A percentile compares a stretch with the other conserved stretches of the same genome.
phyloP scores from a whole-genome alignment of 176 grass and related monocot genomes.

The Oryza meyeriana region DNA sequence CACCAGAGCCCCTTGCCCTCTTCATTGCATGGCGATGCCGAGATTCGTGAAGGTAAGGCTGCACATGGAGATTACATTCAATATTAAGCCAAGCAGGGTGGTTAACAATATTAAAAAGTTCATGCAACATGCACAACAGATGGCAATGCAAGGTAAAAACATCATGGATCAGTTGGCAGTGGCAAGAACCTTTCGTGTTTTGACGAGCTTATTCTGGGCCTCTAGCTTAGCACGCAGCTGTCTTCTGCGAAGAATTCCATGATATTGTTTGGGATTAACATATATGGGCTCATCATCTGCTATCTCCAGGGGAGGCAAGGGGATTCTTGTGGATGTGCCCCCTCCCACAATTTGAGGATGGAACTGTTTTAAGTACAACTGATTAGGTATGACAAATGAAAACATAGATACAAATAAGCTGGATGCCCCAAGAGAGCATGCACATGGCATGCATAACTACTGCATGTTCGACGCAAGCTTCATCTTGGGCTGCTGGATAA shows the following conservation, averaged over 20 bases:
- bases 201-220: slow-evolving; percentile 69
- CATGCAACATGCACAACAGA: not conserved
- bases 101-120: not conserved
- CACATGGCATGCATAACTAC: not conserved
- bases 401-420: slow-evolving; percentile 5
- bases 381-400: slow-evolving; percentile 1
- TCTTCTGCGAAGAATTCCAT: slow-evolving; percentile 77
- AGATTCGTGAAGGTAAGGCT: slow-evolving; percentile 89
- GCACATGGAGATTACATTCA: not conserved
- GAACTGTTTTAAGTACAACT: slow-evolving; percentile 38
- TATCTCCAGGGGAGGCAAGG: slow-evolving; percentile 56
- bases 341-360: slow-evolving; percentile 34
- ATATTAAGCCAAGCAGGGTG: not conserved
- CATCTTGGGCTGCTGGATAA: too few relatives aligned
- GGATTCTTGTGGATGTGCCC: slow-evolving; percentile 40
- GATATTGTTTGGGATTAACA: slow-evolving; percentile 92
- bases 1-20: slow-evolving; percentile 60
- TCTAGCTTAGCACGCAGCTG: slow-evolving; percentile 82
- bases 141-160: slow-evolving; percentile 9
- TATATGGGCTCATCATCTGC: slow-evolving; percentile 70
- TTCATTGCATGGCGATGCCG: slow-evolving; percentile 82
- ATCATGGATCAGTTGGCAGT: not conserved
- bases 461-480: too few relatives aligned
- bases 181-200: slow-evolving; percentile 54
- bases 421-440: not conserved